Conservation (phyloP, 2,329 filamentous ascomycete species). For the Gaeumannomyces sp. region DNA sequence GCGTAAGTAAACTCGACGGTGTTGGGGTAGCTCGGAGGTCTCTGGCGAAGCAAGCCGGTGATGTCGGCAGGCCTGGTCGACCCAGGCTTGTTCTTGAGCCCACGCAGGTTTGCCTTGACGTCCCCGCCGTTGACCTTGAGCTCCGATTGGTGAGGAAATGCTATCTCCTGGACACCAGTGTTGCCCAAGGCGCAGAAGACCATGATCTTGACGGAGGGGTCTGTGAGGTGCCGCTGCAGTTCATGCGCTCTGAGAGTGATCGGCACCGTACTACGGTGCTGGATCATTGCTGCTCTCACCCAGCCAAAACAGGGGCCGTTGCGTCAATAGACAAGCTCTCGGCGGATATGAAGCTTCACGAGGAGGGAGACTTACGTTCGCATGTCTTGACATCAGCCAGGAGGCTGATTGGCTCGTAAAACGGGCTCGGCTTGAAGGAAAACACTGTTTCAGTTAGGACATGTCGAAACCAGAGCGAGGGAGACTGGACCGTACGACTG, state of each 20-base stretch:
- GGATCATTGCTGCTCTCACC: conserved; percentile 44
- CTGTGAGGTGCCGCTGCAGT: conserved; percentile 49
- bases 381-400: conserved; percentile 62
- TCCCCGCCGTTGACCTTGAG: conserved; percentile 84
- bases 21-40: conserved; percentile 64
- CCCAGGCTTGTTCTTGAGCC: conserved; percentile 91
- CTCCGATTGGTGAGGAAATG: conserved; percentile 90
- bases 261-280: conserved; percentile 42
- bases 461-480: conserved; percentile 3
- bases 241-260: conserved; percentile 39
- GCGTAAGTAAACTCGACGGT: conserved; percentile 84
- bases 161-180: conserved; percentile 63
- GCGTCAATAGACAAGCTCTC: not conserved
- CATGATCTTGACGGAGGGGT: conserved; percentile 66
- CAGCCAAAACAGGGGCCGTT: not conserved
- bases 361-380: conserved; percentile 53
- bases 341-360: not conserved
- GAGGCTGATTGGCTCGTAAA: conserved; percentile 65
- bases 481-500: conserved; percentile 6
- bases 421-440: conserved; percentile 68
- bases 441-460: conserved; percentile 17
- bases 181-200: conserved; percentile 72
- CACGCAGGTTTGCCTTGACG: conserved; percentile 86
- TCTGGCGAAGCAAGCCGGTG: conserved; percentile 67
- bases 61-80: conserved; percentile 92